Evolutionary conservation across 2,329 filamentous ascomycete species (phyloP).

Genomic region (Drechslerella dactyloides): DNA sequence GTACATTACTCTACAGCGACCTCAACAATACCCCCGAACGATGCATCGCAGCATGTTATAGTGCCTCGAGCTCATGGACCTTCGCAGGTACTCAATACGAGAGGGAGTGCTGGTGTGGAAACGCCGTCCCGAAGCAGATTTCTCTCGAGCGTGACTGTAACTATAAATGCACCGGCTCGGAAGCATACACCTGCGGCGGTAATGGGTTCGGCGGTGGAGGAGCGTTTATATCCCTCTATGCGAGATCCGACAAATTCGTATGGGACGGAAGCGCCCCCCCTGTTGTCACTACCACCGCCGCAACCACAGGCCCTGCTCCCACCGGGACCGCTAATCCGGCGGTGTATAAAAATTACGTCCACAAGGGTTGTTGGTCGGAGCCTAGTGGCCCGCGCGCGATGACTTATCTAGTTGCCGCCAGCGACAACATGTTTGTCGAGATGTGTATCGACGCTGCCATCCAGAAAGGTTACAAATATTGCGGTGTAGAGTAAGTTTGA

Average conservation of each 20-base stretch:
- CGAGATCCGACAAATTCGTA: conserved; percentile 56
- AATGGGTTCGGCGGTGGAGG: conserved; percentile 59
- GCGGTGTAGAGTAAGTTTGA: conserved; percentile 57
- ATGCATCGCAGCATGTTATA: conserved; percentile 61
- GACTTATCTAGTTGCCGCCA: neutral
- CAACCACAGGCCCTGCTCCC: neutral
- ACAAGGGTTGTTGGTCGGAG: neutral
- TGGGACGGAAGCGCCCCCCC: no score
- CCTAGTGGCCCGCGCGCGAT: neutral
- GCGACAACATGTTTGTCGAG: conserved; percentile 23
- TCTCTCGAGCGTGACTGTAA: conserved; percentile 59
- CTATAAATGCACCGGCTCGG: conserved; percentile 26
- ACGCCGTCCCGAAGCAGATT: conserved; percentile 59
- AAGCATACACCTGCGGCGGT: conserved; percentile 62
- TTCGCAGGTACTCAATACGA: conserved; percentile 64
- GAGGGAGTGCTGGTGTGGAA: conserved; percentile 62
- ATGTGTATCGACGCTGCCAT: conserved; percentile 21
- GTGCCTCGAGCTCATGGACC: conserved; percentile 55
- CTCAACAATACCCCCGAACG: conserved; percentile 60
- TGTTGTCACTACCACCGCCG: neutral
- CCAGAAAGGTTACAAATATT: conserved; percentile 53
- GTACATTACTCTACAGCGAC: conserved; percentile 60
- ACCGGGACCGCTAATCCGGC: neutral
- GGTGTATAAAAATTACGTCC: neutral
- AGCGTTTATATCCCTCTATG: conserved; percentile 63